phyloP scores from a whole-genome alignment of 2,329 filamentous ascomycete species.

The Ascochyta rabiei region DNA sequence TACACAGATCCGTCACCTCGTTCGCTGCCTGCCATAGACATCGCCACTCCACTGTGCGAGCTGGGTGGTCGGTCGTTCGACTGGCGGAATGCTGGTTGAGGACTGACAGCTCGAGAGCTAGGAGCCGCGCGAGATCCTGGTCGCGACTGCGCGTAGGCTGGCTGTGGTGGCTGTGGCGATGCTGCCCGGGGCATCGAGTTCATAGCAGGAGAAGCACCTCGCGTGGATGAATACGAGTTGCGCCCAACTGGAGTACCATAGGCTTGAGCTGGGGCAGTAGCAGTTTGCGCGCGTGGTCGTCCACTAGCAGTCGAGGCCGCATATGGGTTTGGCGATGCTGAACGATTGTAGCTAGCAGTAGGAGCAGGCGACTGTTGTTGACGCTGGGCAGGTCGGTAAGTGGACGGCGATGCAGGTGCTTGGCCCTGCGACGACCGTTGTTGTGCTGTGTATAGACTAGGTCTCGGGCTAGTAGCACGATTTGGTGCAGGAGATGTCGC shows the following conservation, averaged over 20 bases:
- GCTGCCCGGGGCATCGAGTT: slow-evolving; percentile 46
- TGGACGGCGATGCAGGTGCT: slow-evolving; percentile 15
- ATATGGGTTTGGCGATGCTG: slow-evolving; percentile 68
- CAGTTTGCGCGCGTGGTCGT: slow-evolving; percentile 48
- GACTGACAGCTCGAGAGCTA: slow-evolving; percentile 55
- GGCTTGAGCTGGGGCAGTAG: slow-evolving; percentile 41
- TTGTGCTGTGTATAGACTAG: slow-evolving; percentile 53
- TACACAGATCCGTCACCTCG: slow-evolving; percentile 46
- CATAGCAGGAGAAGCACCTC: slow-evolving; percentile 48
- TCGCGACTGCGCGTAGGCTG: slow-evolving; percentile 36
- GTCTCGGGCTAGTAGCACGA: slow-evolving; percentile 63
- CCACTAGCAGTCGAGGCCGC: slow-evolving; percentile 42
- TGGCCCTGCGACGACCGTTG: slow-evolving; percentile 22
- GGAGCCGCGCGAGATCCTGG: slow-evolving; percentile 42
- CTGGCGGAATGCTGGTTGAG: slow-evolving; percentile 58
- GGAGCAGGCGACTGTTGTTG: slow-evolving; percentile 23
- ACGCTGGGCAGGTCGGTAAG: slow-evolving; percentile 14
- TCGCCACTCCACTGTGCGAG: slow-evolving; percentile 52
- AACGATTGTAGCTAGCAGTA: slow-evolving; percentile 19
- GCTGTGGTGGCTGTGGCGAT: slow-evolving; percentile 55
- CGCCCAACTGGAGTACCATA: slow-evolving; percentile 41
- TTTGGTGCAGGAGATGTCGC: slow-evolving; percentile 71
- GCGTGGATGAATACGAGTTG: slow-evolving; percentile 46
- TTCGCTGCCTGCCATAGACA: slow-evolving; percentile 49
- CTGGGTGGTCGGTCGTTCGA: slow-evolving; percentile 58